Base-by-base conservation (phyloP, 768 basidiomycete genomes). In the Cystofilobasidium macerans region DNA sequence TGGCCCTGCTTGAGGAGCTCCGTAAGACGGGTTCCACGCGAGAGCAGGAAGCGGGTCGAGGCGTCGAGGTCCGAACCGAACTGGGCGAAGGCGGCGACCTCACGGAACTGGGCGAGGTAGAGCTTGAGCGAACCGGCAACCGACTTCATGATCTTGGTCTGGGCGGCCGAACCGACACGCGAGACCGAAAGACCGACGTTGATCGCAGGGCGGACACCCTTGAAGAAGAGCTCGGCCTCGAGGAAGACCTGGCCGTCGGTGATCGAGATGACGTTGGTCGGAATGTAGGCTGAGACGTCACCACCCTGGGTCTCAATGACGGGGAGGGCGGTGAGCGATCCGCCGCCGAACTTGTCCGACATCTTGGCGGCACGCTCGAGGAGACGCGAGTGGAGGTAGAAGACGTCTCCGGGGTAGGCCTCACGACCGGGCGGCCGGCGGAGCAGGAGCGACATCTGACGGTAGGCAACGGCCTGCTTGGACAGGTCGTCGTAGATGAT, bases 111-210 rank as follows among this genome's bases (percentile, higher is more conserved):
- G 35, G 95, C 95, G 71, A 99, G 89, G 85, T 99, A 99, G 56
- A 99, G 85, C 82, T 68, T 68, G 61, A 61, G 63, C 62, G 95
- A 98, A 83, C 95, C 95, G 73, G 95, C 95, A 73, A 98, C 98
- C 82, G 97, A 93, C 88, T 97, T 99, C 95, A 99, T 98, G 81
- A 98, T 91, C 77, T 79, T 97, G 93, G 94, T 97, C 82, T 99
- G 95, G 75, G 95, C 95, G 75, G 95, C 94, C 54, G 94, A 98
- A 75, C 95, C 95, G 81, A 99, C 95, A 84, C 95, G 95, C 69
- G 95, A 99, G 72, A 54, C 51, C 68, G 95, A 99, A 69, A 98
- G 90, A 93, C 95, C 95, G 82, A 99, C 95, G 81, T 98, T 98
- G 79, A 98, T 98, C 71, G 95, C 95, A 62, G 95, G 94, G 77